Base-by-base conservation (phyloP, 1,284 basidiomycete species). In the Cutaneotrichosporon dermatis region DNA sequence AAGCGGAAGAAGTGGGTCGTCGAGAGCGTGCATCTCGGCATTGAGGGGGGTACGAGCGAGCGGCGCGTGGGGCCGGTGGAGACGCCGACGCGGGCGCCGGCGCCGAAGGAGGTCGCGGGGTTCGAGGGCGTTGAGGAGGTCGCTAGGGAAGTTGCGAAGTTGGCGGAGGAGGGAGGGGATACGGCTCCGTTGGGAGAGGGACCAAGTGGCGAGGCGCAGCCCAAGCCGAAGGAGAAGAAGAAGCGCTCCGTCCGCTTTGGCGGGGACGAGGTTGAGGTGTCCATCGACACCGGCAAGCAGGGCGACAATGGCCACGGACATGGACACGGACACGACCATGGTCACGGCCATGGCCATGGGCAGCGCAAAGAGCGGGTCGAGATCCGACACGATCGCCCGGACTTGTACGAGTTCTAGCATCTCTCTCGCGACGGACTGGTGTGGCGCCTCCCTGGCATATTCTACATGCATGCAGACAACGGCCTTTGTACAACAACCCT, bases 1-100 rank as follows among this genome's bases (percentile, higher is more conserved):
- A 94, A 88, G 70, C 82, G 94, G 62, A 92, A 90, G 73, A 80
- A 90, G 42, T 81, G 97, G 52, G 81, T 95, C 25, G 85, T 98
- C 65, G 94, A 98, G 79, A 97, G 92, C 25, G 80, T 97, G 59
- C 92, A 96, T 79, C 82, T 97, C 10, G 95, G 94, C 70, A 83
- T 92, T 4, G 93, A 96, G 73, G 94, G 93, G 9, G 93, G 93
- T 5, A 87, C 92, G 5, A 83, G 86, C 11, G 94, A 96, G 76
- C 82, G 93, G 61, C 81, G 89, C 62, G 93, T 90, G 1, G 71
- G 68, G 54, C 74, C 70, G 2, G 59, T 61, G 6, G 50, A 49
- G 46, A 49, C 39, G 9, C 8, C 55, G 57, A 48, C 50, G 4
- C 10, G 12, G 33, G 13, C 39, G 16, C 12, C 39, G 36, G 39